phyloP scores from a whole-genome alignment of 768 basidiomycete genomes.

The Suillus subluteus region DNA sequence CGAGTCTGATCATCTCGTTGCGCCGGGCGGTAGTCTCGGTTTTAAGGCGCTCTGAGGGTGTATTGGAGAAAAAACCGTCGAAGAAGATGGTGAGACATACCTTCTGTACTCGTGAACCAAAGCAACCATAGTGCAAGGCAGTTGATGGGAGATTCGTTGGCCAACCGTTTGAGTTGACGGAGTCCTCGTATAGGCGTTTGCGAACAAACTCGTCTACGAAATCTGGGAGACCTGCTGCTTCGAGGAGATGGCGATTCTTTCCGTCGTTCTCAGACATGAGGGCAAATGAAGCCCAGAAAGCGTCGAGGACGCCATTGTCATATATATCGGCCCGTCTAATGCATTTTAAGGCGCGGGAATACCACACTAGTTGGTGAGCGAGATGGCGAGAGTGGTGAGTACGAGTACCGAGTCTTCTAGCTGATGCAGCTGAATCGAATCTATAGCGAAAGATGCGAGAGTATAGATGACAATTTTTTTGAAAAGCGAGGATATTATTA shows the following conservation, averaged over 20 bases:
- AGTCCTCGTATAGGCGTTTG: conserved; percentile 47
- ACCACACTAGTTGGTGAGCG: conserved; percentile 44
- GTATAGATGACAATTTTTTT: conserved; percentile 43
- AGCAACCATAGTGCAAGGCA: conserved; percentile 63
- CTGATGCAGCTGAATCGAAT: conserved; percentile 58
- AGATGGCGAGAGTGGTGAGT: conserved; percentile 41
- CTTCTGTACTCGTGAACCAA: conserved; percentile 60
- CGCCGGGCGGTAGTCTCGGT: conserved; percentile 33
- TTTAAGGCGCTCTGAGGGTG: conserved; percentile 30
- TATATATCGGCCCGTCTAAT: conserved; percentile 38
- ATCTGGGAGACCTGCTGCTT: conserved; percentile 49
- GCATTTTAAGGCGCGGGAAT: conserved; percentile 34
- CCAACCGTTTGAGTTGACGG: conserved; percentile 49
- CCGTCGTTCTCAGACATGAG: conserved; percentile 73
- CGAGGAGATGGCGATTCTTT: conserved; percentile 60
- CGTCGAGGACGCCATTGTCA: conserved; percentile 32
- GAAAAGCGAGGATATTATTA: conserved; percentile 36
- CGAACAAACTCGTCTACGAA: conserved; percentile 52
- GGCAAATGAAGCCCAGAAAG: conserved; percentile 52
- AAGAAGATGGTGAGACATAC: conserved; percentile 36
- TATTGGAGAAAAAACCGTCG: conserved; percentile 20
- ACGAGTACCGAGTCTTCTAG: conserved; percentile 51
- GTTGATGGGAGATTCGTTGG: conserved; percentile 53
- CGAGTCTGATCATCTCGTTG: conserved; percentile 31
- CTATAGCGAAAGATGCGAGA: conserved; percentile 55